Evolutionary conservation across 2,329 filamentous ascomycete species (phyloP), one percentile per base, ranked within the genome.

Genomic region (Nannizziopsis arthrosporioides): DNA sequence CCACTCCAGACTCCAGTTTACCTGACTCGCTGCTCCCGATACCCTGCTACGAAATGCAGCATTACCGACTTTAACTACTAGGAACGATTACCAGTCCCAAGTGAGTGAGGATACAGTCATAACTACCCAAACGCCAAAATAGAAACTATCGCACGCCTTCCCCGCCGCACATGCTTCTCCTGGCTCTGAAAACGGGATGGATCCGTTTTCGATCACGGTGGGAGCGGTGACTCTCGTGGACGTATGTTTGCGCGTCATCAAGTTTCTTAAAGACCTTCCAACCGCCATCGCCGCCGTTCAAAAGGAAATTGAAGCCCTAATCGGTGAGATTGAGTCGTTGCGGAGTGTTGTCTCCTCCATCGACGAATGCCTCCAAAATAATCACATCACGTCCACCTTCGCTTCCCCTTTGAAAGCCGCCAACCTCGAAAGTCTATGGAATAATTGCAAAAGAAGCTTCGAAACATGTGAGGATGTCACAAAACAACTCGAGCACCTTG

Each of bases 311-410:
- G 35, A 45, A 3, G 27, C 7, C 3, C 43, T 57, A 12, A 42
- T 50, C 10, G 7, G 43, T 5, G 56, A 58, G 18, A 40, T 58
- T 8, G 47, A 51, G 19, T 40, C 53, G 6, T 45, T 56, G 1
- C 4, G 9, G 12, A 12, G 55, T 51, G 34, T 51, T 36, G 22
- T 46, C 30, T 14, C 14, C 3, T 51, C 41, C 18, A 40, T 52
- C 38, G 32, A 52, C 17, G 48, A 48, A 36, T 19, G 17, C 11
- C 39, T 47, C 44, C n/a, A 49, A 12, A 36, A 41, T 9, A 34
- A 32, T 19, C 38, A 40, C 7, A n/a, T 17, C 18, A 19, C 15
- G 5, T 11, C 38, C 19, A 5, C 17, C 18, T 6, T n/a, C 38
- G 7, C 38, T 11, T 40, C 38, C 19, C 38, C 38, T 22, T 22